Percentiles rank a stretch among this genome's conserved stretches.
Evolutionary conservation across 345 rosid species (phyloP).

Genomic region (Viola odorata): DNA sequence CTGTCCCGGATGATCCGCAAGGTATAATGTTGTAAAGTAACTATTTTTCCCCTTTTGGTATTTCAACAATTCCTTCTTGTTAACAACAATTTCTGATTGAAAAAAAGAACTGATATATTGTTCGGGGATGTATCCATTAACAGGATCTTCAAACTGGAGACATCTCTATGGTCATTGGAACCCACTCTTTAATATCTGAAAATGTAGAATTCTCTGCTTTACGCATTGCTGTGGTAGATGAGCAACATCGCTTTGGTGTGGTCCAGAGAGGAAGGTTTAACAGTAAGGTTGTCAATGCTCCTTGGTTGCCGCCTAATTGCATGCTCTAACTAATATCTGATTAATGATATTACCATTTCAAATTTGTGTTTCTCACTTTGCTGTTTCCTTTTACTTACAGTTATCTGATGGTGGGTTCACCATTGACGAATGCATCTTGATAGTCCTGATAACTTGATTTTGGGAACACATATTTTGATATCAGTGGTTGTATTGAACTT

Average conservation of each 20-base stretch:
- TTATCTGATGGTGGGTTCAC: too few relatives aligned
- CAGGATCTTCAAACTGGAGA: constrained; percentile 85
- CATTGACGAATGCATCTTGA: too few relatives aligned
- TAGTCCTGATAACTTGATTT: too few relatives aligned
- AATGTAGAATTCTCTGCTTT: constrained; percentile 70
- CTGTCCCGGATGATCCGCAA: constrained; percentile 76
- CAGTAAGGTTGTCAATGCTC: constrained; percentile 64
- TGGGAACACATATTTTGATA: too few relatives aligned
- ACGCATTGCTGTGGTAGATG: constrained; percentile 96
- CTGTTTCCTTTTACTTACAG: too few relatives aligned
- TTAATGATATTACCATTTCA: not conserved
- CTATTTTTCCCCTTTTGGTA: not conserved
- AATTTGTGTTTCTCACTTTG: too few relatives aligned
- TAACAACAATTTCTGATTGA: not conserved
- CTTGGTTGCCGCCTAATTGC: constrained; percentile 8
- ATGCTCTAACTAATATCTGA: not conserved
- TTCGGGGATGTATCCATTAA: constrained; percentile 12
- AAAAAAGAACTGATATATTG: constrained; percentile 10
- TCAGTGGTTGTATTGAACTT: too few relatives aligned
- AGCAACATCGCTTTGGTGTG: constrained; percentile 98
- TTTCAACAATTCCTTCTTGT: too few relatives aligned
- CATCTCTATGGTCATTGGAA: constrained; percentile 83
- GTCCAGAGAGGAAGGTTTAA: constrained; percentile 95
- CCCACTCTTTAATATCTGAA: constrained; percentile 89
- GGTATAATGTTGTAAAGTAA: constrained; percentile 40